A percentile compares a stretch with the other conserved stretches of the same genome.
Conservation (phyloP, 495 filamentous ascomycete species). For the Monascus purpureus region DNA sequence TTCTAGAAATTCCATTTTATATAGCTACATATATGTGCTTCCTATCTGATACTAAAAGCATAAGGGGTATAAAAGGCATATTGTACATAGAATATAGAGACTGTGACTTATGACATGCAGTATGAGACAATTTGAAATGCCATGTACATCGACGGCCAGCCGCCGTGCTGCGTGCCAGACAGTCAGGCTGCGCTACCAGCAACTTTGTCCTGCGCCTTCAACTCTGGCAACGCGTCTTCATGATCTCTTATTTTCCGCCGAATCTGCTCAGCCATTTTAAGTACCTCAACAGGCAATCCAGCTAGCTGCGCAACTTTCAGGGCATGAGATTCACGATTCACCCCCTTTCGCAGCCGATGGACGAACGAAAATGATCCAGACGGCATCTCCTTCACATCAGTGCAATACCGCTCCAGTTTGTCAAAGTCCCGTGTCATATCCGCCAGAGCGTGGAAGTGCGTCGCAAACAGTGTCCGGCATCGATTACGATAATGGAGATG, state of each 20-base stretch:
- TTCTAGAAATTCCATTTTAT: too few relatives aligned
- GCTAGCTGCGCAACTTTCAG: constrained; percentile 84
- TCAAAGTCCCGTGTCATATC: constrained; percentile 57
- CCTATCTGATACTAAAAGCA: too few relatives aligned
- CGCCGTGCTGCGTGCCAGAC: too few relatives aligned
- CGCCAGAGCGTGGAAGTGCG: constrained; percentile 78
- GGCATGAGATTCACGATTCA: constrained; percentile 80
- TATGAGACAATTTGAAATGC: too few relatives aligned
- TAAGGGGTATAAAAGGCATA: neutral
- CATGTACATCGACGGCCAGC: too few relatives aligned
- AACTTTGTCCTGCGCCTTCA: too few relatives aligned
- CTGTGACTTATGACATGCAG: neutral
- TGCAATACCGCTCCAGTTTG: constrained; percentile 71
- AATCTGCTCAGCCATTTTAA: constrained; percentile 36
- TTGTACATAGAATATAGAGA: constrained; percentile 3
- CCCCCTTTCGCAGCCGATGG: constrained; percentile 63
- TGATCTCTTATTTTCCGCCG: constrained; percentile 13
- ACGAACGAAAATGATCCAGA: constrained; percentile 67
- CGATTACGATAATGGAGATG: constrained; percentile 64
- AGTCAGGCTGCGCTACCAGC: too few relatives aligned
- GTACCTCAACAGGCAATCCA: constrained; percentile 49
- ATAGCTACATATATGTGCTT: neutral
- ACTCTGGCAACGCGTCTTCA: too few relatives aligned
- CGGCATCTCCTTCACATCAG: constrained; percentile 62
- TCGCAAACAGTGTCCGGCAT: constrained; percentile 79